phyloP scores from a whole-genome alignment of 1,139 yeast genomes.

The Chernovozyma sophiae-reginae region DNA sequence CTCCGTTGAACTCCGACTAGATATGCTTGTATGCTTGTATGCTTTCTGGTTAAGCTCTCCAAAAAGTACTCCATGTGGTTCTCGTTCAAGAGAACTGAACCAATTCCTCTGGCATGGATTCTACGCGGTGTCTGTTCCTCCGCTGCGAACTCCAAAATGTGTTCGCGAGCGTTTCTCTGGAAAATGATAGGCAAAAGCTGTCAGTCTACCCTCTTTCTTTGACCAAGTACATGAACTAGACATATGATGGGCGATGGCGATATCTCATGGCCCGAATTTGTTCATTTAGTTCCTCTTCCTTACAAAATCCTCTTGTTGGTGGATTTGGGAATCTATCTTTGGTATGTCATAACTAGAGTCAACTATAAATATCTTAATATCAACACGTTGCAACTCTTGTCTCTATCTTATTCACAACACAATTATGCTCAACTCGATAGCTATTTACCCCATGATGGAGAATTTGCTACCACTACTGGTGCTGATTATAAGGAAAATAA shows the following conservation, averaged over 20 bases:
- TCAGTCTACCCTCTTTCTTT: too few relatives aligned
- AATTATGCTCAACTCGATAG: slow-evolving; percentile 30
- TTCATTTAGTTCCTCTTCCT: slow-evolving; percentile 32
- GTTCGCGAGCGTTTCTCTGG: too few relatives aligned
- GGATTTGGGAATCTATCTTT: slow-evolving; percentile 29
- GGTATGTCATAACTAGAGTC: slow-evolving; percentile 30
- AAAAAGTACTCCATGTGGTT: too few relatives aligned
- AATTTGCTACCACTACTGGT: slow-evolving; percentile 26
- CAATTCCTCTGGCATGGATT: too few relatives aligned
- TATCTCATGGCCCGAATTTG: slow-evolving; percentile 2
- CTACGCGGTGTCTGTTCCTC: too few relatives aligned
- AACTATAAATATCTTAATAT: slow-evolving; percentile 22
- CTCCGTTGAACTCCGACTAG: too few relatives aligned
- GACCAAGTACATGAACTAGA: neutral
- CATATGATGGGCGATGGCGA: neutral
- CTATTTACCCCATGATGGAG: slow-evolving; percentile 24
- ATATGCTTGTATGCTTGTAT: too few relatives aligned
- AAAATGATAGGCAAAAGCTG: too few relatives aligned
- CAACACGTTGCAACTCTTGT: slow-evolving; percentile 34
- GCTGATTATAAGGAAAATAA: slow-evolving; percentile 32
- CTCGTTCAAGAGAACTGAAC: too few relatives aligned
- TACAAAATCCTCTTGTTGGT: slow-evolving; percentile 31
- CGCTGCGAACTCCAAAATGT: too few relatives aligned
- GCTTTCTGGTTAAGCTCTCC: too few relatives aligned
- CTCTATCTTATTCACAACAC: slow-evolving; percentile 36